Evolutionary conservation across 371 early-diverging fungal genomes (phyloP).

Genomic region (Blakeslea trispora): DNA sequence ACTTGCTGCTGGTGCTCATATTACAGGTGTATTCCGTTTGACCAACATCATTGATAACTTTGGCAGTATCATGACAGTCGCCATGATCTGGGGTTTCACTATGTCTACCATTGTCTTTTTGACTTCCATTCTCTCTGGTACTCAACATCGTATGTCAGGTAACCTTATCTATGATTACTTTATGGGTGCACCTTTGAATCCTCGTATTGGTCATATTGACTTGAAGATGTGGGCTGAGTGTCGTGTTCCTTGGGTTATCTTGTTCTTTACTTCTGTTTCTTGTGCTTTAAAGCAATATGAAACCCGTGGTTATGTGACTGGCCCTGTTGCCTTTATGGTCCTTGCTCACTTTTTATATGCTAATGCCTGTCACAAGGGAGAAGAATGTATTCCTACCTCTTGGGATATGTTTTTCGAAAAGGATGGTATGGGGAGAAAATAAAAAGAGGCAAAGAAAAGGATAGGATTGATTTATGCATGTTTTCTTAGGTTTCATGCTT

Average conservation of each 20-base stretch:
- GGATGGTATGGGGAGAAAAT: too few relatives aligned
- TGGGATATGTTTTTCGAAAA: conserved; percentile 70
- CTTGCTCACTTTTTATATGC: conserved; percentile 74
- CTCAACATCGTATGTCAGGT: conserved; percentile 69
- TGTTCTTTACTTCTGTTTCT: conserved; percentile 67
- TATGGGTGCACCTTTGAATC: conserved; percentile 78
- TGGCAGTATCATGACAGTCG: conserved; percentile 61
- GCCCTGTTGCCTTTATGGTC: conserved; percentile 70
- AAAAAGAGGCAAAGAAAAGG: not conserved
- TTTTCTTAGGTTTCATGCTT: conserved; percentile 55
- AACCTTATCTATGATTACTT: conserved; percentile 79
- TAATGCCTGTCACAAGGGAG: conserved; percentile 77
- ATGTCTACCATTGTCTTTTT: conserved; percentile 52
- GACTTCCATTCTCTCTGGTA: conserved; percentile 33
- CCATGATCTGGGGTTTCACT: conserved; percentile 59
- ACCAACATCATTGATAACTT: conserved; percentile 62
- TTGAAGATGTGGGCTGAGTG: conserved; percentile 88
- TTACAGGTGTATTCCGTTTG: conserved; percentile 53
- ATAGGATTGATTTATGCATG: conserved; percentile 1
- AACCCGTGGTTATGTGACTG: conserved; percentile 60
- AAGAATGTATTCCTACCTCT: conserved; percentile 76
- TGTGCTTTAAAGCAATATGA: conserved; percentile 75
- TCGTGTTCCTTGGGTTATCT: conserved; percentile 75
- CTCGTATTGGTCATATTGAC: conserved; percentile 74
- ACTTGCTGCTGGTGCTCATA: conserved; percentile 49